Percentiles rank a stretch among this genome's conserved stretches.
phyloP scores from a whole-genome alignment of 768 basidiomycete genomes.

The Leccinum imitatum region DNA sequence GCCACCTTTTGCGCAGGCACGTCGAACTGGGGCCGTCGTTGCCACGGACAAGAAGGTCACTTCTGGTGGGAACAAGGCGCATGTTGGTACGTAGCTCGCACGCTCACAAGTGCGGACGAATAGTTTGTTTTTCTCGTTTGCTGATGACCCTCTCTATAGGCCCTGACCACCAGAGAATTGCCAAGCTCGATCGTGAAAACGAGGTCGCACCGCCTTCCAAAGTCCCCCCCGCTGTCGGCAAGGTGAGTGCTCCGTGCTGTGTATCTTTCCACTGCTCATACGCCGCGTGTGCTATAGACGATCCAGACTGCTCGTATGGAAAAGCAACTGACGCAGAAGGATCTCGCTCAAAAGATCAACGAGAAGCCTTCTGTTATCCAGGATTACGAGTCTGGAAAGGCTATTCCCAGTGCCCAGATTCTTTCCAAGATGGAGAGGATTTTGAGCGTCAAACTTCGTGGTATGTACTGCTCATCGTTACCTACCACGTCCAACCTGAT shows the following conservation, averaged over 20 bases:
- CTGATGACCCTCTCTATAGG: constrained; percentile 42
- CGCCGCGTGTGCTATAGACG: constrained; percentile 47
- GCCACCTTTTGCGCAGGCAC: constrained; percentile 50
- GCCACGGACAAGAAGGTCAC: constrained; percentile 80
- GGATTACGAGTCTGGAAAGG: constrained; percentile 87
- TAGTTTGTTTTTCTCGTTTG: too few relatives aligned
- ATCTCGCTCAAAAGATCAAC: constrained; percentile 89
- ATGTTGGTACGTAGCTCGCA: constrained; percentile 51
- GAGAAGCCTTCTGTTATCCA: constrained; percentile 87
- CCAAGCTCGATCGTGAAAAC: constrained; percentile 92
- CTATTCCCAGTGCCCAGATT: constrained; percentile 83
- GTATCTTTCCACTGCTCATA: constrained; percentile 1
- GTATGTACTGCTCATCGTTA: constrained; percentile 41
- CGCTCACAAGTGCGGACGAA: background rate
- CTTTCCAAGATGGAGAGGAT: constrained; percentile 85
- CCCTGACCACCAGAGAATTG: constrained; percentile 91
- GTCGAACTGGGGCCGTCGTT: constrained; percentile 72
- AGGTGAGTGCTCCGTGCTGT: constrained; percentile 42
- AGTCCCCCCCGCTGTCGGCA: constrained; percentile 68
- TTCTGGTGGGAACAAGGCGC: constrained; percentile 72
- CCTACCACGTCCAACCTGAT: constrained; percentile 5
- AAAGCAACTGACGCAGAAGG: constrained; percentile 84
- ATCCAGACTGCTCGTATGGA: constrained; percentile 81
- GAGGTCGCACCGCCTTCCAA: constrained; percentile 92
- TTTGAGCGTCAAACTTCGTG: constrained; percentile 87